Percentiles rank a stretch among this genome's conserved stretches.
Evolutionary conservation across 805 yeast species (phyloP).

Genomic region (Kuraishia cidri): DNA sequence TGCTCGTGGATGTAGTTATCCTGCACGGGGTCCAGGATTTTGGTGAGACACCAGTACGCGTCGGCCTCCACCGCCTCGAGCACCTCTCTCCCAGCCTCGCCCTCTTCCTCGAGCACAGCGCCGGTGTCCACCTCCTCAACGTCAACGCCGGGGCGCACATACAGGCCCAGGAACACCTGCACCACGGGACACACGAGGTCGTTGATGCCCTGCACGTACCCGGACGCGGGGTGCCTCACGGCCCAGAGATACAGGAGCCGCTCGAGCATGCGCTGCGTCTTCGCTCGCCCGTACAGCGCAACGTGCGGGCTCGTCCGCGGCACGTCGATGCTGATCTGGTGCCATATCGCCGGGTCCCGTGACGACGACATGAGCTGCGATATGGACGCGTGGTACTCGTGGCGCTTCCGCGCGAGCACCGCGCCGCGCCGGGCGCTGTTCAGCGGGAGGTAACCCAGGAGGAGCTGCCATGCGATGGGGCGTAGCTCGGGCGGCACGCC

Average conservation of each 20-base stretch:
- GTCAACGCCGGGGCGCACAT: conserved; percentile 35
- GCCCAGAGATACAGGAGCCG: conserved; percentile 90
- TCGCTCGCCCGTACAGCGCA: conserved; percentile 54
- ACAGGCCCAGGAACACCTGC: conserved; percentile 73
- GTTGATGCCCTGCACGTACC: conserved; percentile 96
- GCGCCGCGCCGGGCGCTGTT: conserved; percentile 67
- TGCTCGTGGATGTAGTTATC: conserved; percentile 97
- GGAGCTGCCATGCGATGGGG: conserved; percentile 81
- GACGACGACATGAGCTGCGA: conserved; percentile 48
- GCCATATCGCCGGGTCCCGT: conserved; percentile 79
- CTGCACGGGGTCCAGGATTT: conserved; percentile 87
- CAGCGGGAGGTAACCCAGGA: conserved; percentile 86
- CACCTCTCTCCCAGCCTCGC: conserved; percentile 31
- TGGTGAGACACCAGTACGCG: conserved; percentile 93
- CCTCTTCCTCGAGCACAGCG: conserved; percentile 30
- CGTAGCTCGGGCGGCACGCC: conserved; percentile 82
- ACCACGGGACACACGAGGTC: conserved; percentile 90
- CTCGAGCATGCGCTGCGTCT: conserved; percentile 74
- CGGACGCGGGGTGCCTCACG: conserved; percentile 93
- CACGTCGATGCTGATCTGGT: conserved; percentile 90
- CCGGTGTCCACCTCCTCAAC: conserved; percentile 58
- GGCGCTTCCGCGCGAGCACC: conserved; percentile 69
- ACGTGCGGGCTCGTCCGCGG: conserved; percentile 90
- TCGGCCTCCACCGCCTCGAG: conserved; percentile 81
- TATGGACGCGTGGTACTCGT: conserved; percentile 76